Conservation (phyloP, 202 grass and related monocot species). For the Panicum hallii region DNA sequence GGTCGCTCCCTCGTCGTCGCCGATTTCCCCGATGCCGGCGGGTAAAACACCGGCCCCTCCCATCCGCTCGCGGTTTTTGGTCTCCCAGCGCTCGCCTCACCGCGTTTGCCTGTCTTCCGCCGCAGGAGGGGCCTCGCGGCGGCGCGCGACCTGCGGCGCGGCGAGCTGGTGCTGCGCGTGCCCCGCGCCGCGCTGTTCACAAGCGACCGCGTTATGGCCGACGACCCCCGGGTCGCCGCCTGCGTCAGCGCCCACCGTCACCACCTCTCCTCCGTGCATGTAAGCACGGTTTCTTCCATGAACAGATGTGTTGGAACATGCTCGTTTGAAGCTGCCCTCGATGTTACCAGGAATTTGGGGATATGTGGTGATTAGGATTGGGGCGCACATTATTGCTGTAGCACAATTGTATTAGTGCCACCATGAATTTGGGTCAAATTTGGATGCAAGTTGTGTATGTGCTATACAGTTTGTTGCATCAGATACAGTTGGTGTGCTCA, state of each 20-base stretch:
- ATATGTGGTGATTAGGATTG: not conserved
- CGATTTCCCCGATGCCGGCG: slow-evolving; percentile 76
- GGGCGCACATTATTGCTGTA: not conserved
- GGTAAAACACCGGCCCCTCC: slow-evolving; percentile 52
- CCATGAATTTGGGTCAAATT: not conserved
- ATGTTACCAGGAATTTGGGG: not conserved
- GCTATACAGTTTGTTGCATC: not conserved
- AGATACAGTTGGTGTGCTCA: not conserved
- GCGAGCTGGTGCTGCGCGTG: slow-evolving; percentile 76
- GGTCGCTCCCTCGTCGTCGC: slow-evolving; percentile 67
- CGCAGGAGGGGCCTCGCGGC: slow-evolving; percentile 85
- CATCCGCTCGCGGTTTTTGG: not conserved
- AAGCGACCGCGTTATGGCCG: slow-evolving; percentile 62
- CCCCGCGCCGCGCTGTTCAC: slow-evolving; percentile 75
- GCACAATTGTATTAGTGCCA: not conserved
- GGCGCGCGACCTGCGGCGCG: slow-evolving; percentile 62
- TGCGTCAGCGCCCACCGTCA: slow-evolving; percentile 34
- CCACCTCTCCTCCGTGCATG: slow-evolving; percentile 67
- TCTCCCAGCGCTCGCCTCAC: not conserved
- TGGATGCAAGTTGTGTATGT: not conserved
- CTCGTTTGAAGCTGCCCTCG: not conserved
- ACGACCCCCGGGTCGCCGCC: slow-evolving; percentile 57
- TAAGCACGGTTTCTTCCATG: not conserved
- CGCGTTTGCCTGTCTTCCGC: slow-evolving; percentile 19
- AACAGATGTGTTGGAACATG: not conserved